Evolutionary conservation across 108 stramenopile species (phyloP), one percentile per base, ranked within the genome.

Genomic region (Halocafeteria seosinensis): DNA sequence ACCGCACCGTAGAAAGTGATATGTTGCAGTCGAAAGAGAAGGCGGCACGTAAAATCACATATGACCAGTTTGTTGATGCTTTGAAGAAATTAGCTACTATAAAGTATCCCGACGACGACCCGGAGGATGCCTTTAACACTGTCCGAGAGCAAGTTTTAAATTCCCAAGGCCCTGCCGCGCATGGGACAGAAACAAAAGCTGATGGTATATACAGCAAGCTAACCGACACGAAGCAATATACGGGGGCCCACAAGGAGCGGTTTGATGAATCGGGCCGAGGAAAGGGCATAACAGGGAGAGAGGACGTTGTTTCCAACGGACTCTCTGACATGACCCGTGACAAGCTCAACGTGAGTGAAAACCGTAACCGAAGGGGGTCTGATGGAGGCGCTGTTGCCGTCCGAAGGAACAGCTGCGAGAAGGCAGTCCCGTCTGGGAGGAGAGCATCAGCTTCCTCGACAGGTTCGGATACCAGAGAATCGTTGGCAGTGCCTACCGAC

Each of bases 231-330:
- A 3, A 1, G 11, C 57, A 3, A 6, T 71, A 71, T 61, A 71
- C 70, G 6, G 70, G 70, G 26, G 37, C 70, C 8, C 70, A 71
- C 58, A 50, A 42, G 27, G 57, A 70, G n/a, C 69, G 69, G 25
- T 70, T 70, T 31, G 69, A 70, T 47, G 2, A n/a, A 12, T 33
- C 17, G 17, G 57, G 57, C 11, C 17, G n/a, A 3, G 57, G 57
- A 33, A 33, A 35, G 5, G 57, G 57, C 27, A 6, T 24, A 11
- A 11, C 12, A 5, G 57, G 57, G 2, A 11, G 57, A 3, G n/a
- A n/a, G n/a, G 57, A 59, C 57, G n/a, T 31, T 8, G 11, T 55
- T 5, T 5, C 9, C 53, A 55, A 55, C 30, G 53, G 53, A 5
- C 12, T 55, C 30, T 55, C 53, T 31, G 30, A 55, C 30, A 55